These are phyloP conservation scores for Stemphylium lycopersici DNA, from an alignment of 2,329 filamentous ascomycete genomes.

Conservation along the genomic window DNA sequence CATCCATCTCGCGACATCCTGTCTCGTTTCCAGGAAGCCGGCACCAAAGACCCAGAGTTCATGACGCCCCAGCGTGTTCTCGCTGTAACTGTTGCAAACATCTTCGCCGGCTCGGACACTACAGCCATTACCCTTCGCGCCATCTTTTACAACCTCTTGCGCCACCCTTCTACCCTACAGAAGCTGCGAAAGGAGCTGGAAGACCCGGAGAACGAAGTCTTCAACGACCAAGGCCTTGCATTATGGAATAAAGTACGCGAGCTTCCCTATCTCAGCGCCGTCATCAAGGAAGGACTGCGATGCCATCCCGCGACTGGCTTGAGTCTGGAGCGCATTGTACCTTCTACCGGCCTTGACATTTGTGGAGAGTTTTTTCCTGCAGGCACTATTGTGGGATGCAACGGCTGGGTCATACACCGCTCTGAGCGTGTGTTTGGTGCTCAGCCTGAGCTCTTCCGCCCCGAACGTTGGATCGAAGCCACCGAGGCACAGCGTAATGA, in stretches of 20 bases:
- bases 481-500: not conserved
- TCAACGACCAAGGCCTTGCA: not conserved
- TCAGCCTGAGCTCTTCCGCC: not conserved
- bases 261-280: not conserved
- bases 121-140: conserved; percentile 19
- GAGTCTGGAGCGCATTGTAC: not conserved
- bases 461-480: not conserved
- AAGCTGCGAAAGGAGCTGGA: not conserved
- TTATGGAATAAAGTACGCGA: not conserved
- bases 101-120: conserved; percentile 29
- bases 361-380: not conserved
- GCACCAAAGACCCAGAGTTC: too few relatives aligned
- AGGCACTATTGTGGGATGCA: not conserved
- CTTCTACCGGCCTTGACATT: not conserved
- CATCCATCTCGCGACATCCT: too few relatives aligned
- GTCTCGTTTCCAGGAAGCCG: too few relatives aligned
- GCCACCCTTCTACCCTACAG: conserved; percentile 8
- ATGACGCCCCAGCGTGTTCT: too few relatives aligned
- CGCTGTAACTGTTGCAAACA: conserved; percentile 8
- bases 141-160: conserved; percentile 20
- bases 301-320: not conserved
- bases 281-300: not conserved
- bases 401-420: not conserved
- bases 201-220: not conserved
- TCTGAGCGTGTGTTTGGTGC: not conserved